Conservation (phyloP, 1,284 basidiomycete species). For the Inonotus hispidus region DNA sequence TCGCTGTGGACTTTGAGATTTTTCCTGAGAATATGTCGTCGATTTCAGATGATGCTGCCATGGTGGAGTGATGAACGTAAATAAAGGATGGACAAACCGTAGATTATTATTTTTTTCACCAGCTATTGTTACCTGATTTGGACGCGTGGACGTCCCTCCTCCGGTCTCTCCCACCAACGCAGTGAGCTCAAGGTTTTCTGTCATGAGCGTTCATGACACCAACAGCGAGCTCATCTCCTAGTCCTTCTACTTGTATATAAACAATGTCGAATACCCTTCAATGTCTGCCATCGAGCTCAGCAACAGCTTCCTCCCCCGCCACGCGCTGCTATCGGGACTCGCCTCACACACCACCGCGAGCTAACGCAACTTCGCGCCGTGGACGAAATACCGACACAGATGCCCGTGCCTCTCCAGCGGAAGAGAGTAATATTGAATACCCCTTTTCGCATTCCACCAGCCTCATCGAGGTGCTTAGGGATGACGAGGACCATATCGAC, state of each 20-base stretch:
- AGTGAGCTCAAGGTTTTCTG: background rate
- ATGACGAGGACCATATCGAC: conserved; percentile 15
- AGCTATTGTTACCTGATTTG: background rate
- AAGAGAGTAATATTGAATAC: background rate
- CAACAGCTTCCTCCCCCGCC: background rate
- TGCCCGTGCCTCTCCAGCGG: background rate
- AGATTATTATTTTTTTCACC: background rate
- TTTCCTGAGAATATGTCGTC: conserved; percentile 17
- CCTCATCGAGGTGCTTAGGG: conserved; percentile 13
- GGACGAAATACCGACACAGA: background rate
- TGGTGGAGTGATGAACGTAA: background rate
- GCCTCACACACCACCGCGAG: background rate
- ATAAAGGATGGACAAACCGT: background rate
- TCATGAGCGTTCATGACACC: no score
- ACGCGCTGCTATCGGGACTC: background rate
- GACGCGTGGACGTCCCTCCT: background rate
- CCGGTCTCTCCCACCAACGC: no score
- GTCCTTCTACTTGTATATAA: background rate
- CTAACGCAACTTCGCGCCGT: background rate
- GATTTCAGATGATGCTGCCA: conserved; percentile 11
- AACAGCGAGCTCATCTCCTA: background rate
- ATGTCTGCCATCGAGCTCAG: background rate
- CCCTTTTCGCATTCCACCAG: conserved; percentile 1
- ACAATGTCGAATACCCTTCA: background rate
- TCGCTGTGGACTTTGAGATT: background rate